These are phyloP conservation scores for Blastocystis sp. DNA, from an alignment of 352 stramenopile genomes.

Conservation along the genomic window DNA sequence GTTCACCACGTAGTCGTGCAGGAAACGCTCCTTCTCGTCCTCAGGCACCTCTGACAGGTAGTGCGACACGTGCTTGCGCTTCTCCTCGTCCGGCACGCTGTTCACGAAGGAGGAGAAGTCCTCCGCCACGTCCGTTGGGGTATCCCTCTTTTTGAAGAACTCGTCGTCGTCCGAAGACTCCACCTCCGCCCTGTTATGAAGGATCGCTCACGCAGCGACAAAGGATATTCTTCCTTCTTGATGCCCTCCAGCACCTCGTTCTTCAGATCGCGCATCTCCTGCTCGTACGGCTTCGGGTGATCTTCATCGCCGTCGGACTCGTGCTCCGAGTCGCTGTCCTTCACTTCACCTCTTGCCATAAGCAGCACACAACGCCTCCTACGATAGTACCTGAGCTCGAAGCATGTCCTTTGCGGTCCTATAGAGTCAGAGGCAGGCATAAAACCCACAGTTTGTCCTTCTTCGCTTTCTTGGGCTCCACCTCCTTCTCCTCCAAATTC, in stretches of 20 bases:
- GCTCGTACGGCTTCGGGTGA: conserved; percentile 76
- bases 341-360: conserved; percentile 27
- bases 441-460: conserved; percentile 27
- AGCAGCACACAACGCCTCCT: conserved; percentile 61
- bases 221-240: conserved; percentile 70
- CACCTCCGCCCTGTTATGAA: conserved; percentile 71
- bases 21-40: conserved; percentile 68
- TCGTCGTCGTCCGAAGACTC: conserved; percentile 73
- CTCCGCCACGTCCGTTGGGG: conserved; percentile 60
- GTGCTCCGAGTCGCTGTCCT: conserved; percentile 75
- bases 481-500: conserved; percentile 71
- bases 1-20: conserved; percentile 45
- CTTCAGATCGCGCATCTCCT: conserved; percentile 81
- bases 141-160: conserved; percentile 65
- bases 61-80: conserved; percentile 32
- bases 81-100: conserved; percentile 53
- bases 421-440: neutral
- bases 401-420: conserved; percentile 79
- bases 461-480: conserved; percentile 69
- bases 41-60: conserved; percentile 44
- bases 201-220: neutral
- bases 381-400: conserved; percentile 80
- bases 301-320: conserved; percentile 73
- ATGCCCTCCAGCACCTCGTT: conserved; percentile 76
- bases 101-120: conserved; percentile 62